Evolutionary conservation across 1,284 basidiomycete species (phyloP).

Genomic region (Ustilago nuda): DNA sequence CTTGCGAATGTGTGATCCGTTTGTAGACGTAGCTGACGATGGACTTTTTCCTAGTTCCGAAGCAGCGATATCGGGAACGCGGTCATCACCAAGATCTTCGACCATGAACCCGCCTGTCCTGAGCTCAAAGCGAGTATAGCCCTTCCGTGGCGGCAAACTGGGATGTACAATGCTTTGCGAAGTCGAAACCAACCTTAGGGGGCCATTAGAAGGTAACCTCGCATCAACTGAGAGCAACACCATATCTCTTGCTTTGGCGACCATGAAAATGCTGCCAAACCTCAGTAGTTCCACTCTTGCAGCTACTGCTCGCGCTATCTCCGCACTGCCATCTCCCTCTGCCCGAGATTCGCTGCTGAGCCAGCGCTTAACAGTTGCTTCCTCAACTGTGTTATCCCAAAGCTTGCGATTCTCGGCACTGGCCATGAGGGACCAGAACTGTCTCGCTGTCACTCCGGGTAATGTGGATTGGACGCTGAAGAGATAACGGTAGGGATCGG

Average conservation of each 20-base stretch:
- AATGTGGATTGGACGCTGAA: slow-evolving; percentile 59
- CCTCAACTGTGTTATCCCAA: slow-evolving; percentile 57
- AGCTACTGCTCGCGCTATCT: slow-evolving; percentile 28
- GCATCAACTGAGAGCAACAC: slow-evolving; percentile 57
- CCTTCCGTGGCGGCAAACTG: slow-evolving; percentile 50
- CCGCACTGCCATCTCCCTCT: neutral
- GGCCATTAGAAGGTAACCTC: slow-evolving; percentile 39
- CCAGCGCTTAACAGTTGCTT: slow-evolving; percentile 48
- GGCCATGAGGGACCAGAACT: slow-evolving; percentile 65
- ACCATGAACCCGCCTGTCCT: slow-evolving; percentile 62
- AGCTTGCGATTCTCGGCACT: slow-evolving; percentile 55
- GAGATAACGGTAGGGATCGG: slow-evolving; percentile 47
- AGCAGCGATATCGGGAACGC: slow-evolving; percentile 22
- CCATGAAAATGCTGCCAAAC: slow-evolving; percentile 64
- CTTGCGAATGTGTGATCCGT: slow-evolving; percentile 35
- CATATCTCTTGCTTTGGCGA: slow-evolving; percentile 62
- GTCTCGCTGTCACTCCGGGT: slow-evolving; percentile 49
- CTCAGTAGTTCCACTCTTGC: slow-evolving; percentile 53
- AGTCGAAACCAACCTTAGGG: slow-evolving; percentile 54
- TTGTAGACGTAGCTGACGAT: slow-evolving; percentile 15
- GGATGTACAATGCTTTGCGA: slow-evolving; percentile 52
- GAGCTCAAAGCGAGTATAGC: slow-evolving; percentile 57
- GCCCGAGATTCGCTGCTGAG: slow-evolving; percentile 20
- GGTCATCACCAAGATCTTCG: slow-evolving; percentile 57
- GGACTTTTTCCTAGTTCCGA: slow-evolving; percentile 29